These are phyloP conservation scores for Penicillium angulare DNA, from an alignment of 495 filamentous ascomycete species.

Conservation along the genomic window DNA sequence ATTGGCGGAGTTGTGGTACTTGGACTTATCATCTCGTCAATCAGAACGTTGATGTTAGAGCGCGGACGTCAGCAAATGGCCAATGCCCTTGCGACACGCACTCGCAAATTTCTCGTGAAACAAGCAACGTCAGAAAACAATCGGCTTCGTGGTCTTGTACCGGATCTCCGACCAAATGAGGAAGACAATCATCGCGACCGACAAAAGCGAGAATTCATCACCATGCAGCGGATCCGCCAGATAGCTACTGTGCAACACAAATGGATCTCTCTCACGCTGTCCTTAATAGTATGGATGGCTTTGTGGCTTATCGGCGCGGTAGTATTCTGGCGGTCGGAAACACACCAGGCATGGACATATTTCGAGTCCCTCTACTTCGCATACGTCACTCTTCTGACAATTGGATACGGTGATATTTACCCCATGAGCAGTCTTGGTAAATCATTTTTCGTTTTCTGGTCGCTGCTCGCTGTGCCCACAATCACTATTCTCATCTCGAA, in stretches of 20 bases:
- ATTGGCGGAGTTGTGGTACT: conserved; percentile 78
- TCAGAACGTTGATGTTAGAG: conserved; percentile 76
- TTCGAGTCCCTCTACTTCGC: conserved; percentile 79
- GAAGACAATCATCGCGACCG: conserved; percentile 51
- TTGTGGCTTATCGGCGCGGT: conserved; percentile 79
- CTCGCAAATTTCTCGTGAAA: conserved; percentile 54
- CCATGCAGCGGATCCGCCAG: conserved; percentile 74
- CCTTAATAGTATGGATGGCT: conserved; percentile 60
- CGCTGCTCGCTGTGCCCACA: conserved; percentile 75
- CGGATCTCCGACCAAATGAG: conserved; percentile 6
- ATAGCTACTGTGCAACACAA: conserved; percentile 55
- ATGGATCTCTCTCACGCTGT: conserved; percentile 67
- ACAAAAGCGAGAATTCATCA: conserved; percentile 67
- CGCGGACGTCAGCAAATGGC: conserved; percentile 68
- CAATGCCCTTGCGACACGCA: conserved; percentile 68
- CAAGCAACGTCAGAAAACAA: conserved; percentile 13
- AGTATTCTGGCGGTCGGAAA: conserved; percentile 62
- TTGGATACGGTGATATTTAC: conserved; percentile 80
- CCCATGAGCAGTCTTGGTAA: conserved; percentile 70
- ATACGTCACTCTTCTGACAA: conserved; percentile 75
- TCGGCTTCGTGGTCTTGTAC: conserved; percentile 10
- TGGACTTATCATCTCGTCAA: conserved; percentile 81
- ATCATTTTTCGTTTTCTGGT: conserved; percentile 88
- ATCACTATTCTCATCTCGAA: conserved; percentile 83
- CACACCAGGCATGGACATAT: conserved; percentile 68